phyloP scores from a whole-genome alignment of 75 land plant species.

The Pinus albicaulis region DNA sequence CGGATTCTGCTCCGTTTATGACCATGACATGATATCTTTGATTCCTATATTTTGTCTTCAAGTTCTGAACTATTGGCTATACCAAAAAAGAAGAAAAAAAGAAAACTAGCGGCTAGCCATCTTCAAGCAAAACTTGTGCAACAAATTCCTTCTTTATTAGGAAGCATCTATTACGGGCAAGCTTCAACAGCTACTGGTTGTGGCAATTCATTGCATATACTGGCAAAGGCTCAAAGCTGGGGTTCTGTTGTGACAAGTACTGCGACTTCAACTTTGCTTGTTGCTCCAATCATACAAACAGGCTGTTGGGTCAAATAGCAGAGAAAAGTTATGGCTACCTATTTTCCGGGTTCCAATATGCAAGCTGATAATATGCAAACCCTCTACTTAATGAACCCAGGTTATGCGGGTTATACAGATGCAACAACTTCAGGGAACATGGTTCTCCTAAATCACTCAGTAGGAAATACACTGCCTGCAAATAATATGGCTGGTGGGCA shows the following conservation, averaged over 20 bases:
- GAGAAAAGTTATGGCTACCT: constrained; percentile 52
- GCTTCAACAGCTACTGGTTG: background rate
- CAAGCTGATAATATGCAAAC: constrained; percentile 66
- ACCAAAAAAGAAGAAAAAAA: background rate
- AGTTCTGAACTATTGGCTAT: background rate
- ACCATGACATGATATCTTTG: background rate
- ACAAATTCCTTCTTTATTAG: background rate
- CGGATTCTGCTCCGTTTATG: background rate
- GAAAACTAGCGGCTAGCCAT: background rate
- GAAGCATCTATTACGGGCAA: background rate
- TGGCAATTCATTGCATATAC: background rate
- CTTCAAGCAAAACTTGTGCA: background rate
- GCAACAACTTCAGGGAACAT: constrained; percentile 15
- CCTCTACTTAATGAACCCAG: constrained; percentile 66
- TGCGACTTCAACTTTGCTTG: background rate
- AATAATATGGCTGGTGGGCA: constrained; percentile 15
- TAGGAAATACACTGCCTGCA: constrained; percentile 5
- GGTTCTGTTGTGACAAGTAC: background rate
- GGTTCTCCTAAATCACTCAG: constrained; percentile 44
- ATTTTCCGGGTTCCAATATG: constrained; percentile 57
- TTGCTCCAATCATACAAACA: background rate
- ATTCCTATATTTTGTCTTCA: background rate
- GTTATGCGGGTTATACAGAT: constrained; percentile 51
- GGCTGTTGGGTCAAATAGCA: background rate
- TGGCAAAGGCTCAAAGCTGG: background rate